Conservation (phyloP, 108 stramenopile species). For the Cyclostephanos invisitatus region DNA sequence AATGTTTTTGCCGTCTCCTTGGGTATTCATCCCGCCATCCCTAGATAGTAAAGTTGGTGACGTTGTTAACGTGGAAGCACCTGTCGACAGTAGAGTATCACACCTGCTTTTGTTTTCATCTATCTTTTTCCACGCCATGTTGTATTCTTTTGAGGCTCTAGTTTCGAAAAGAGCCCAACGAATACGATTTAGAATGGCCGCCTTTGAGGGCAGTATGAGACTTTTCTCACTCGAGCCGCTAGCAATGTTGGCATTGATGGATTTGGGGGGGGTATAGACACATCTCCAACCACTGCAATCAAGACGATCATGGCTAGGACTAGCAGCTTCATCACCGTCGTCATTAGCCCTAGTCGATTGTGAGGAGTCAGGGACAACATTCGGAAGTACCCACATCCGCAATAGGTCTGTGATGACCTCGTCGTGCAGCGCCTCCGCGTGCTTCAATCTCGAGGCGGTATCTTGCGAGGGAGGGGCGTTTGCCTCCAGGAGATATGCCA, state of each 20-base stretch:
- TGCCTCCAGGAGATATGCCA: constrained; percentile 81
- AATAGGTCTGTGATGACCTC: constrained; percentile 76
- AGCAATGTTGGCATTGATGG: not conserved
- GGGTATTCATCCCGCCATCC: not conserved
- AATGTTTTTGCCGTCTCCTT: not conserved
- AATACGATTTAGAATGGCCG: constrained; percentile 74
- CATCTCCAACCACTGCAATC: constrained; percentile 68
- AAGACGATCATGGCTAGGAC: not conserved
- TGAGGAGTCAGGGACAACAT: constrained; percentile 11
- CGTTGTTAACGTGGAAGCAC: not conserved
- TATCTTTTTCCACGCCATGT: constrained; percentile 7
- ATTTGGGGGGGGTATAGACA: constrained; percentile 32
- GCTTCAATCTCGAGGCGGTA: constrained; percentile 78
- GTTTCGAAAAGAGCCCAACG: constrained; percentile 82
- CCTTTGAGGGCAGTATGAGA: constrained; percentile 74
- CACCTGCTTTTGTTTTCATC: not conserved
- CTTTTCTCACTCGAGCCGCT: not conserved
- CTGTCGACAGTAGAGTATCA: constrained; percentile 2
- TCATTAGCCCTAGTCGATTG: not conserved
- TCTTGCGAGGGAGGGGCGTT: constrained; percentile 90
- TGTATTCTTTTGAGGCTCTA: constrained; percentile 38
- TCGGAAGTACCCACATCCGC: constrained; percentile 72
- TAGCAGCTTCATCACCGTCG: not conserved
- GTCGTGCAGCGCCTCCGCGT: constrained; percentile 81
- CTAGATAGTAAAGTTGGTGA: not conserved